phyloP scores from a whole-genome alignment of 2,329 filamentous ascomycete genomes.

The Mycosphaerella sp. region DNA sequence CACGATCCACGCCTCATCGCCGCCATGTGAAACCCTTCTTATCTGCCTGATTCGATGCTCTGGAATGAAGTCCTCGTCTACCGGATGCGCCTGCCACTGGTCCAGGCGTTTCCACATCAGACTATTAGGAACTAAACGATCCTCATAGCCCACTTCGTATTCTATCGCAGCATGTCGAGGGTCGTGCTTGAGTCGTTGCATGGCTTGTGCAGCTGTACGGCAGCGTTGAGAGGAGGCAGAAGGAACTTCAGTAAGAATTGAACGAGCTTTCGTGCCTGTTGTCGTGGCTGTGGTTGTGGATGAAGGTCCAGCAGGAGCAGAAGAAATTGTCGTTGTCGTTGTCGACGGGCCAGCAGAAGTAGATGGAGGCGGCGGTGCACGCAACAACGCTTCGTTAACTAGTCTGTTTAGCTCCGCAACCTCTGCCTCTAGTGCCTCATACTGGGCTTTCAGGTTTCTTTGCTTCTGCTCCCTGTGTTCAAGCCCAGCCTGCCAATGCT shows the following conservation, averaged over 20 bases:
- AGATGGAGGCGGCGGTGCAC: no score
- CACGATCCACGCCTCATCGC: conserved; percentile 36
- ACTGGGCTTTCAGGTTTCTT: no score
- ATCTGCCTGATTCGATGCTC: conserved; percentile 50
- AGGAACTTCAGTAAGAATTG: neutral
- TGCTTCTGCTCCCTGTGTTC: no score
- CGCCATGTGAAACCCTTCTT: conserved; percentile 31
- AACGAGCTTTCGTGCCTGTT: neutral
- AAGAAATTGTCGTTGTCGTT: no score
- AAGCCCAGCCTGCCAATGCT: no score
- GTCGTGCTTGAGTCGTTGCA: conserved; percentile 44
- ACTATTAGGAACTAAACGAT: conserved; percentile 44
- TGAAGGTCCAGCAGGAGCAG: neutral
- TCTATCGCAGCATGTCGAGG: conserved; percentile 30
- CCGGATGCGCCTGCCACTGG: conserved; percentile 49
- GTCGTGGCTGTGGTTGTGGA: neutral
- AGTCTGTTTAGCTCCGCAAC: no score
- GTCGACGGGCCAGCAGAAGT: no score
- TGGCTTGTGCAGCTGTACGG: conserved; percentile 10
- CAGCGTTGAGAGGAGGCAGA: neutral
- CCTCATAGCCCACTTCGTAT: conserved; percentile 47
- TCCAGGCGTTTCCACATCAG: conserved; percentile 44
- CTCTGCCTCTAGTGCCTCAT: no score
- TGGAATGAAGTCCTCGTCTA: conserved; percentile 53
- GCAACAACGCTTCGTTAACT: no score